A percentile compares a stretch with the other conserved stretches of the same genome.
phyloP scores from a whole-genome alignment of 306 rosid species.

The Vachellia collinsii region DNA sequence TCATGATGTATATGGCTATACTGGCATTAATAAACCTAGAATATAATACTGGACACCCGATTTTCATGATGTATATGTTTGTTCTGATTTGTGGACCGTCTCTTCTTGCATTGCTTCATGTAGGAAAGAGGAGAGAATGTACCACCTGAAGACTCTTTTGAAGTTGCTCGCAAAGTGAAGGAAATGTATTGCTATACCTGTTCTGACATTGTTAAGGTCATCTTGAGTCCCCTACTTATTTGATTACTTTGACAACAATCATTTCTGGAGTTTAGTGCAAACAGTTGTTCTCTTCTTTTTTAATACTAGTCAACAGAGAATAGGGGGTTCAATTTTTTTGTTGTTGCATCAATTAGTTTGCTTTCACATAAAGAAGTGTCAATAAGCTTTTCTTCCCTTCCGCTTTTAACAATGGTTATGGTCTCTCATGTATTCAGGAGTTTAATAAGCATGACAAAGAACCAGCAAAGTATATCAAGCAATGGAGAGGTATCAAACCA shows the following conservation, averaged over 20 bases:
- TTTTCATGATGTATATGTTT: constrained; percentile 28
- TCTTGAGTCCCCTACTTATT: constrained; percentile 25
- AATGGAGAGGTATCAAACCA: constrained; percentile 98
- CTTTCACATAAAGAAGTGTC: constrained; percentile 18
- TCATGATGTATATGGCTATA: constrained; percentile 3
- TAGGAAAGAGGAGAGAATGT: constrained; percentile 99
- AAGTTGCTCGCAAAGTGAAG: constrained; percentile 97
- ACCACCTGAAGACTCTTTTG: constrained; percentile 97
- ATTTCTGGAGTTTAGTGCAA: constrained; percentile 23
- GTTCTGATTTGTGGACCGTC: constrained; percentile 39
- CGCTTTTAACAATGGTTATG: constrained; percentile 37
- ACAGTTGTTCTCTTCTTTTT: constrained; percentile 13
- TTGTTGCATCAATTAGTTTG: neutral
- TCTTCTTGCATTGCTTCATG: constrained; percentile 41
- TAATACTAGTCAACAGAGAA: constrained; percentile 20
- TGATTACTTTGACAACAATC: constrained; percentile 22
- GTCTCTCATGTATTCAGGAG: constrained; percentile 60
- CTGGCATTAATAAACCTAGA: constrained; percentile 7
- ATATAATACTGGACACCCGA: constrained; percentile 23
- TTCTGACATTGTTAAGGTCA: constrained; percentile 98
- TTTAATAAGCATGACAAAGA: constrained; percentile 97
- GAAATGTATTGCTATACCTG: constrained; percentile 94
- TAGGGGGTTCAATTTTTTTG: constrained; percentile 13
- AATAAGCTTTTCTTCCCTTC: constrained; percentile 26
- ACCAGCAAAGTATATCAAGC: constrained; percentile 86